phyloP scores from a whole-genome alignment of 352 stramenopile genomes.

The Phytophthora niederhauseri region DNA sequence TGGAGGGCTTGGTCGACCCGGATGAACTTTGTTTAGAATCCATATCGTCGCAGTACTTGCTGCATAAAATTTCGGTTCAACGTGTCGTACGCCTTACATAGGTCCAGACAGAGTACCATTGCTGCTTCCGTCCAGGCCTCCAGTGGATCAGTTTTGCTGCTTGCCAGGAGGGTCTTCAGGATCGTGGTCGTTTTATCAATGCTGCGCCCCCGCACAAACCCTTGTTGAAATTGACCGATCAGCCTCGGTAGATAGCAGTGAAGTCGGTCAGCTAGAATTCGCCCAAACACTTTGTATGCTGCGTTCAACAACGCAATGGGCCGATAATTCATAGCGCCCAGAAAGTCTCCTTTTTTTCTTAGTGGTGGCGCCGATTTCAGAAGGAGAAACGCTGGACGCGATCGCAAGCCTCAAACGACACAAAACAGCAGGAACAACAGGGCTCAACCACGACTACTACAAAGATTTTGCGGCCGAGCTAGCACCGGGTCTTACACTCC shows the following conservation, averaged over 20 bases:
- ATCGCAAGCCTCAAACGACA: neutral
- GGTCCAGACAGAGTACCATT: neutral
- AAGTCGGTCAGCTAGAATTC: neutral
- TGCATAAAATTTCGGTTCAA: neutral
- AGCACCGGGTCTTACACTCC: neutral
- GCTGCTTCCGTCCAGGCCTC: neutral
- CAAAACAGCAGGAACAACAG: neutral
- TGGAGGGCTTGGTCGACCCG: neutral
- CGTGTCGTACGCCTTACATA: neutral
- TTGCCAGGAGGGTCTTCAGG: neutral
- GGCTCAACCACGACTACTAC: conserved; percentile 7
- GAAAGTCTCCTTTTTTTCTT: neutral
- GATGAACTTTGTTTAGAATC: neutral
- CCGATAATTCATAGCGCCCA: neutral
- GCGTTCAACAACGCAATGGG: neutral
- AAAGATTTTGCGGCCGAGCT: conserved; percentile 1
- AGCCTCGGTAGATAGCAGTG: neutral
- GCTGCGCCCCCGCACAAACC: neutral
- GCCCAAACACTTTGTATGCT: neutral
- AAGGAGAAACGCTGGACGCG: too few species aligned
- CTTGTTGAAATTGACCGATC: neutral
- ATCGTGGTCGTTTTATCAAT: neutral
- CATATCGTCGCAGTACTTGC: neutral
- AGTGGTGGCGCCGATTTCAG: too few species aligned
- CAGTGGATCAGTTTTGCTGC: neutral